Percentiles rank a stretch among this genome's conserved stretches.
These are phyloP conservation scores for Plasmodium coatneyi DNA, from an alignment of 169 alveolate species.

Conservation along the genomic window DNA sequence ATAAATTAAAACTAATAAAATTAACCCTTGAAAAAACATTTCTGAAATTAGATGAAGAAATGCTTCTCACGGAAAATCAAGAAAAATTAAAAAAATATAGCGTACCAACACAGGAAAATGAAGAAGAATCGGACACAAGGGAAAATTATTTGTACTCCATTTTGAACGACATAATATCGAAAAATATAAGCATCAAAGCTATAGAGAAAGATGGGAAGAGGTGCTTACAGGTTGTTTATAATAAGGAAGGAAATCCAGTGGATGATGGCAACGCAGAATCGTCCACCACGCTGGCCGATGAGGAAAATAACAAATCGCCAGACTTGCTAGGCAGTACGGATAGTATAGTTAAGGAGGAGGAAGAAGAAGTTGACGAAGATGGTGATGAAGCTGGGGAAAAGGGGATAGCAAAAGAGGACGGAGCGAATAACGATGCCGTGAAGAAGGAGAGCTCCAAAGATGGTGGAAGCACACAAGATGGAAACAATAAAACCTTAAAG, in stretches of 20 bases:
- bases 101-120: slow-evolving; percentile 78
- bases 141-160: slow-evolving; percentile 78
- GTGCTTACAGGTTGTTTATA: slow-evolving; percentile 80
- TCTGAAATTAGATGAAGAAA: slow-evolving; percentile 82
- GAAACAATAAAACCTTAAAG: slow-evolving; percentile 12
- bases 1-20: slow-evolving; percentile 64
- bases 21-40: slow-evolving; percentile 78
- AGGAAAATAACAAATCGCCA: slow-evolving; percentile 19
- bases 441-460: slow-evolving; percentile 74
- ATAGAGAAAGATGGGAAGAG: slow-evolving; percentile 81
- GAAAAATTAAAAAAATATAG: slow-evolving; percentile 72
- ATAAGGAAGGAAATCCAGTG: slow-evolving; percentile 75
- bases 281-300: slow-evolving; percentile 1
- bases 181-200: slow-evolving; percentile 78
- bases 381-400: not conserved
- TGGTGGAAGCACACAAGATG: not conserved
- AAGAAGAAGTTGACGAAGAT: not conserved
- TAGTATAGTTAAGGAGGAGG: slow-evolving; percentile 1
- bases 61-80: slow-evolving; percentile 74
- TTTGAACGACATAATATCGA: slow-evolving; percentile 79
- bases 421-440: slow-evolving; percentile 2
- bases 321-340: not conserved
- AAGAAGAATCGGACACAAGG: slow-evolving; percentile 77
- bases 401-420: not conserved
- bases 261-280: slow-evolving; percentile 50